Conservation (phyloP, 495 filamentous ascomycete species). For the Usnea hakonensis region DNA sequence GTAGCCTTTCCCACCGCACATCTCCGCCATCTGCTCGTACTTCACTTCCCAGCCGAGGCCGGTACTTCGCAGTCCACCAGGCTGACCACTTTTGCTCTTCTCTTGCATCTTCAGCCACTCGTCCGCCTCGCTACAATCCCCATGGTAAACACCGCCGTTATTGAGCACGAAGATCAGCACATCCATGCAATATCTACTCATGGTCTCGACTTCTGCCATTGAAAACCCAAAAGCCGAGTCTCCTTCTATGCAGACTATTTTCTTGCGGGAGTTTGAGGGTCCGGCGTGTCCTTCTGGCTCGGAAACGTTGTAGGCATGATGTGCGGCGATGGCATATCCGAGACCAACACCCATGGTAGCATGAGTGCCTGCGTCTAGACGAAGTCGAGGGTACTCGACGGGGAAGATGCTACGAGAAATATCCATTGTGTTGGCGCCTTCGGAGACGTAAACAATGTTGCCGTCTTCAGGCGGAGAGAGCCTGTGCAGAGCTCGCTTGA, state of each 20-base stretch:
- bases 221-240: slow-evolving; percentile 58
- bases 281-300: slow-evolving; percentile 20
- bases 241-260: slow-evolving; percentile 54
- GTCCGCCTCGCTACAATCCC: slow-evolving; percentile 36
- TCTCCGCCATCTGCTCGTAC: slow-evolving; percentile 53
- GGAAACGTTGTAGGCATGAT: slow-evolving; percentile 49
- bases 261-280: slow-evolving; percentile 35
- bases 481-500: slow-evolving; percentile 39
- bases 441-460: slow-evolving; percentile 52
- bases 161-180: slow-evolving; percentile 56
- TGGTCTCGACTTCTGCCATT: slow-evolving; percentile 56
- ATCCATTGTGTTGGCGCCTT: slow-evolving; percentile 64
- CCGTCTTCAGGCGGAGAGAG: slow-evolving; percentile 39
- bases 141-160: slow-evolving; percentile 58
- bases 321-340: slow-evolving; percentile 56
- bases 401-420: slow-evolving; percentile 53
- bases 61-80: slow-evolving; percentile 43
- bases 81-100: slow-evolving; percentile 33
- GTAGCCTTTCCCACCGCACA: slow-evolving; percentile 49
- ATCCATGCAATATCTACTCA: slow-evolving; percentile 56
- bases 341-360: slow-evolving; percentile 64
- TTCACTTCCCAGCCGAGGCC: slow-evolving; percentile 50
- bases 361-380: slow-evolving; percentile 58
- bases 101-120: slow-evolving; percentile 38
- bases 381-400: slow-evolving; percentile 48